Evolutionary conservation across 2,329 filamentous ascomycete genomes (phyloP).

Genomic region (Blumeria graminis): DNA sequence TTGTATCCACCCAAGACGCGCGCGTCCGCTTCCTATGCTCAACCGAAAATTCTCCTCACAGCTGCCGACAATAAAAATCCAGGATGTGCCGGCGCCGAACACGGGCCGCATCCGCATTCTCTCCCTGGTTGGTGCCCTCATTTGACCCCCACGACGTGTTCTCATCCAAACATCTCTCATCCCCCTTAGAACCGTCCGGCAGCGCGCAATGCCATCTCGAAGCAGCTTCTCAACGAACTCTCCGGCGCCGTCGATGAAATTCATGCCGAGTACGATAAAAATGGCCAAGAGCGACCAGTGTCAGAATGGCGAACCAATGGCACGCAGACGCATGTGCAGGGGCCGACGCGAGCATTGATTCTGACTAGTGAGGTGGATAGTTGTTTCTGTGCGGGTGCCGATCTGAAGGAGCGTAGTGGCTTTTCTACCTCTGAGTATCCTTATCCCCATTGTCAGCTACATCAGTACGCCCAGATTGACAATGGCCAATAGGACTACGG

Average conservation of each 20-base stretch:
- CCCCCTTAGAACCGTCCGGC: constrained; percentile 55
- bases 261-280: constrained; percentile 31
- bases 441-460: background rate
- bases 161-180: constrained; percentile 1
- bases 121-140: constrained; percentile 4
- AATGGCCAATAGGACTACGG: constrained; percentile 34
- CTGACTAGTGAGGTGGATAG: constrained; percentile 65
- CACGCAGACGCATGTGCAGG: constrained; percentile 21
- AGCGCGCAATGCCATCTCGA: constrained; percentile 79
- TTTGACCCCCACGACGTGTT: background rate
- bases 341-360: constrained; percentile 55
- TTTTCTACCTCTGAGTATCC: constrained; percentile 55
- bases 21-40: background rate
- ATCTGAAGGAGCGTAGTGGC: constrained; percentile 64
- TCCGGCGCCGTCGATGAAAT: constrained; percentile 49
- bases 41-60: constrained; percentile 3
- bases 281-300: constrained; percentile 26
- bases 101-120: constrained; percentile 64
- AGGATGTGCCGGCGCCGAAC: constrained; percentile 7
- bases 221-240: constrained; percentile 47
- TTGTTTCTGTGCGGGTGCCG: constrained; percentile 83
- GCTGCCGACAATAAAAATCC: constrained; percentile 5
- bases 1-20: background rate
- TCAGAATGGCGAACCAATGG: constrained; percentile 21
- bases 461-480: background rate